Conservation (phyloP, 2,329 filamentous ascomycete species). For the Trichophyton benhamiae region DNA sequence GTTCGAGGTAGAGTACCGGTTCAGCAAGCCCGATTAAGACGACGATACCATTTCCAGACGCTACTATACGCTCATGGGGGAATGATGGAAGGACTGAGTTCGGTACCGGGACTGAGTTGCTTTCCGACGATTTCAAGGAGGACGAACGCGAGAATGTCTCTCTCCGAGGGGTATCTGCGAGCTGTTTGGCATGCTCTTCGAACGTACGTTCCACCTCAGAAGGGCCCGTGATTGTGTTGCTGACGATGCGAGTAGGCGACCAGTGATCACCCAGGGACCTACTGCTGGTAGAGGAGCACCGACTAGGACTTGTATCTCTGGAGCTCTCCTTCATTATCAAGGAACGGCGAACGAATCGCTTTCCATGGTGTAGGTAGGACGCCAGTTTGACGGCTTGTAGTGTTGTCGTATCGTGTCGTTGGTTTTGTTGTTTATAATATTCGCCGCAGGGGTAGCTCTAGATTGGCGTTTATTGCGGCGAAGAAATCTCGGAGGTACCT, state of each 20-base stretch:
- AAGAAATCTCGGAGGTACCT: not conserved
- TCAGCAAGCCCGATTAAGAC: conserved; percentile 38
- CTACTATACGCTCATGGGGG: conserved; percentile 36
- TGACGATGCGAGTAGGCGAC: not conserved
- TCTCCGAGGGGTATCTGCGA: conserved; percentile 15
- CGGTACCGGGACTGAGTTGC: conserved; percentile 17
- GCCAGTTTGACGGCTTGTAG: conserved; percentile 26
- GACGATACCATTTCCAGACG: conserved; percentile 37
- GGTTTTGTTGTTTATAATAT: not conserved
- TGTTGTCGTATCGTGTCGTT: not conserved
- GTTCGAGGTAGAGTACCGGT: conserved; percentile 38
- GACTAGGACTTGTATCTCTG: not conserved
- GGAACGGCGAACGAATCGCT: conserved; percentile 33
- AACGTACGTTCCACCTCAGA: not conserved
- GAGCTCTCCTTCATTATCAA: not conserved
- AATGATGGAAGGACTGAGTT: conserved; percentile 24
- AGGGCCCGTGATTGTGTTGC: not conserved
- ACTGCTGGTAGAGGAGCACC: not conserved
- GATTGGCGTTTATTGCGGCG: not conserved
- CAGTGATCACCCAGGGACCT: not conserved
- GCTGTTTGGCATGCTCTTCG: conserved; percentile 12
- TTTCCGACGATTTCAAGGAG: conserved; percentile 12
- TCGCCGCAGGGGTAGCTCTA: not conserved
- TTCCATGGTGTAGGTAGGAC: conserved; percentile 36
- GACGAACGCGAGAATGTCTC: conserved; percentile 15